Percentiles rank a stretch among this genome's conserved stretches.
Conservation (phyloP, 2,329 filamentous ascomycete genomes). For the Ustilaginoidea virens region DNA sequence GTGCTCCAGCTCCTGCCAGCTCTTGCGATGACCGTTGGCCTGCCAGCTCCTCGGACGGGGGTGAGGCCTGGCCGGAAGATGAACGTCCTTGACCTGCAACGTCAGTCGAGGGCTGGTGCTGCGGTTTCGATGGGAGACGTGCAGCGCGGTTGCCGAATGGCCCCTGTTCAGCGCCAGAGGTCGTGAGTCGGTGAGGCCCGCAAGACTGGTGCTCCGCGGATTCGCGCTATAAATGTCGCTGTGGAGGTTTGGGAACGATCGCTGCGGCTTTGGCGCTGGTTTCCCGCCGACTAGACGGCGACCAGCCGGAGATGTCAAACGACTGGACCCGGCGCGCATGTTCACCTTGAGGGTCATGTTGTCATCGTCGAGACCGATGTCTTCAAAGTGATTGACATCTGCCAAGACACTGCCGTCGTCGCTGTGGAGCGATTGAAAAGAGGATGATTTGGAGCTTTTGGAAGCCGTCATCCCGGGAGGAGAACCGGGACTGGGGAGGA, state of each 20-base stretch:
- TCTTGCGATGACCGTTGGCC: conserved; percentile 47
- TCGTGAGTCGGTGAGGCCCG: conserved; percentile 20
- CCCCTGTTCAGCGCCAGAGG: conserved; percentile 13
- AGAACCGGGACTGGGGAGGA: conserved; percentile 19
- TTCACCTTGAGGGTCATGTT: conserved; percentile 33
- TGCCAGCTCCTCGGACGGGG: conserved; percentile 57
- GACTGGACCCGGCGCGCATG: conserved; percentile 17
- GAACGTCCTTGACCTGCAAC: conserved; percentile 27
- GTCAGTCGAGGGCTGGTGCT: conserved; percentile 36
- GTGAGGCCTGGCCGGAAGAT: conserved; percentile 15
- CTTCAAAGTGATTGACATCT: conserved; percentile 77
- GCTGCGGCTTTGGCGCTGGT: conserved; percentile 18
- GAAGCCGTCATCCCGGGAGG: conserved; percentile 55
- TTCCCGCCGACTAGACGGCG: conserved; percentile 16
- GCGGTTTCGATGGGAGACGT: conserved; percentile 25
- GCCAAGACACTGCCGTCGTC: conserved; percentile 56
- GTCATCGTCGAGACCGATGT: conserved; percentile 69
- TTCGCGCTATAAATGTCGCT: conserved; percentile 29
- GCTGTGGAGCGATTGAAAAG: conserved; percentile 64
- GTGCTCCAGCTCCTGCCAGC: conserved; percentile 53
- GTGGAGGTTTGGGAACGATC: conserved; percentile 29
- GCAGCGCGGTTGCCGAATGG: conserved; percentile 21
- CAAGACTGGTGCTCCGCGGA: conserved; percentile 34
- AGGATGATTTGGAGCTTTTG: conserved; percentile 84
- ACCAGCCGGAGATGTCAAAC: conserved; percentile 6